A percentile compares a stretch with the other conserved stretches of the same genome.
Evolutionary conservation across 2,329 filamentous ascomycete species (phyloP).

Genomic region (Boeremia lycopersici): DNA sequence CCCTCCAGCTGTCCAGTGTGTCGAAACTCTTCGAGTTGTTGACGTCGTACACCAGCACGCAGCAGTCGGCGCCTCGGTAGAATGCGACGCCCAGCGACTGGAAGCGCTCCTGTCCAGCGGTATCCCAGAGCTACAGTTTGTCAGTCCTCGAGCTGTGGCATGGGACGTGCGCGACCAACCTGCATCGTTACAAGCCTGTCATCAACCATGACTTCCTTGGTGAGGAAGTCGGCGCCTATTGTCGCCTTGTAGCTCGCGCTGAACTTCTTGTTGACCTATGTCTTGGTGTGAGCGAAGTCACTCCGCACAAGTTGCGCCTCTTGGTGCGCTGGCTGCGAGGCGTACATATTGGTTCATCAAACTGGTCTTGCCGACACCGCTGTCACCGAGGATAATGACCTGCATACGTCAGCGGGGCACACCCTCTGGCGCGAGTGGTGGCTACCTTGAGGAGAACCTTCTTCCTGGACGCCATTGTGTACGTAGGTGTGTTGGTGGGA

Average conservation of each 20-base stretch:
- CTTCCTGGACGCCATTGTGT: conserved; percentile 60
- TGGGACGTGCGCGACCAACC: conserved; percentile 57
- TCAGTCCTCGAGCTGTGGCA: conserved; percentile 20
- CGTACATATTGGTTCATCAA: conserved; percentile 99
- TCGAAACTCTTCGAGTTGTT: conserved; percentile 99
- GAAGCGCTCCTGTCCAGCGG: conserved; percentile 94
- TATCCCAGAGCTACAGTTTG: conserved; percentile 84
- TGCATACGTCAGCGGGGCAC: conserved; percentile 48
- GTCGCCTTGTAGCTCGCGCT: conserved; percentile 99
- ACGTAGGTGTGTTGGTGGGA: not conserved
- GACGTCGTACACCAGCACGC: conserved; percentile 96
- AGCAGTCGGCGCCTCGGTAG: conserved; percentile 97
- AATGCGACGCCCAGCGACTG: conserved; percentile 97
- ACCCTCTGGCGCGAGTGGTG: not conserved
- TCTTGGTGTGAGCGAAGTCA: conserved; percentile 19
- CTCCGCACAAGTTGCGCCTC: too few relatives aligned
- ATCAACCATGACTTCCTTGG: conserved; percentile 96
- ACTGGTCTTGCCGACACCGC: conserved; percentile 98
- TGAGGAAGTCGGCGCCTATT: conserved; percentile 97
- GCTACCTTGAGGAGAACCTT: conserved; percentile 88
- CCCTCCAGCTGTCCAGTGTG: conserved; percentile 95
- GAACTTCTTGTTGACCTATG: conserved; percentile 99
- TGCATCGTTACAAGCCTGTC: conserved; percentile 99
- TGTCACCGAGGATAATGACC: conserved; percentile 99
- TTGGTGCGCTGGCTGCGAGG: not conserved